Evolutionary conservation across 495 filamentous ascomycete species (phyloP).

Genomic region (Tuber indicum): DNA sequence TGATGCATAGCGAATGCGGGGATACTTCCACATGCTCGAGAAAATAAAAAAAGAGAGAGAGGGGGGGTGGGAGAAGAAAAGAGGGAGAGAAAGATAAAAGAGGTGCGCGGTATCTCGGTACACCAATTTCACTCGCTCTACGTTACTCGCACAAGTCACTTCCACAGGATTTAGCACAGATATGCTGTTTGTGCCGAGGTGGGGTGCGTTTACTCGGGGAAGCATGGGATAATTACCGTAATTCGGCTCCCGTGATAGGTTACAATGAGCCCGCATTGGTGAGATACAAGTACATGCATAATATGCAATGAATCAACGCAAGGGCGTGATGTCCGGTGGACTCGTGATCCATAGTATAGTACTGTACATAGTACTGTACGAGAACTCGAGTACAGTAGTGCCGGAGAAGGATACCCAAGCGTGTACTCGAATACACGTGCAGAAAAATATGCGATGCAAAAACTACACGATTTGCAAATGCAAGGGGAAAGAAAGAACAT

Average conservation of each 20-base stretch:
- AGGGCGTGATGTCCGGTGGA: not conserved
- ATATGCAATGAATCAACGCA: not conserved
- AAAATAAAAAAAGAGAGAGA: too few species aligned
- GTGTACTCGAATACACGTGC: not conserved
- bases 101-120: not conserved
- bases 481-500: not conserved
- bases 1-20: not conserved
- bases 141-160: not conserved
- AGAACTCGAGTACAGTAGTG: not conserved
- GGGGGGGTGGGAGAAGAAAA: too few species aligned
- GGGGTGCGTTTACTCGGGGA: not conserved
- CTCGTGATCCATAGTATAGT: not conserved
- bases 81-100: not conserved
- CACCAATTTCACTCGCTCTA: not conserved
- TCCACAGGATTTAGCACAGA: not conserved
- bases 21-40: not conserved
- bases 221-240: not conserved
- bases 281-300: not conserved
- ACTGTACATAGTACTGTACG: too few species aligned
- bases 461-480: not conserved
- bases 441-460: not conserved
- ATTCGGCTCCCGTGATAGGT: not conserved
- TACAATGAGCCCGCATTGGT: not conserved
- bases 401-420: not conserved
- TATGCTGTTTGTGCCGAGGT: not conserved